Evolutionary conservation across 2,329 filamentous ascomycete species (phyloP).

Genomic region (Hirsutella thompsonii): DNA sequence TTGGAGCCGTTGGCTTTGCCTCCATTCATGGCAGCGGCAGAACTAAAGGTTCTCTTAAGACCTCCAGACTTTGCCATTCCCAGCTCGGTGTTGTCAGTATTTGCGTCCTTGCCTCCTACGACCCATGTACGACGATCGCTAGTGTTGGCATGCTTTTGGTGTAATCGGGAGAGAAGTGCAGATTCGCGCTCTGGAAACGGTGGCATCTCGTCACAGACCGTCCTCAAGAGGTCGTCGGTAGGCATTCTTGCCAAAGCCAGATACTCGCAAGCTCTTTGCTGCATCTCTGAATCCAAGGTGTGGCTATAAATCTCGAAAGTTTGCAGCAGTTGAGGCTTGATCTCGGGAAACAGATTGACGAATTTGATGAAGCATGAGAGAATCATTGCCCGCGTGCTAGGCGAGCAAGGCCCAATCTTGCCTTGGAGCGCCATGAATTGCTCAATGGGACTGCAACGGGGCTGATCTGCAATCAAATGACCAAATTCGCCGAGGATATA

Average conservation of each 20-base stretch:
- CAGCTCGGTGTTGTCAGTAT: slow-evolving; percentile 67
- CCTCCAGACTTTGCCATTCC: slow-evolving; percentile 68
- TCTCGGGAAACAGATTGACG: slow-evolving; percentile 95
- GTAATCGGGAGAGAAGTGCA: slow-evolving; percentile 77
- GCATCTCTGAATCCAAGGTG: slow-evolving; percentile 85
- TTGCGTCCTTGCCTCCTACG: slow-evolving; percentile 92
- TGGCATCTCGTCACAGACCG: slow-evolving; percentile 97
- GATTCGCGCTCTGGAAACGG: slow-evolving; percentile 93
- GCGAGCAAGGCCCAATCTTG: slow-evolving; percentile 81
- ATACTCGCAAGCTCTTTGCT: slow-evolving; percentile 95
- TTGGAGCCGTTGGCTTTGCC: slow-evolving; percentile 34
- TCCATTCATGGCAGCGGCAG: slow-evolving; percentile 33
- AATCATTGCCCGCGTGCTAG: slow-evolving; percentile 84
- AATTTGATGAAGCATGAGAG: slow-evolving; percentile 95
- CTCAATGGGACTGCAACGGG: slow-evolving; percentile 89
- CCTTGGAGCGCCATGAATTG: slow-evolving; percentile 86
- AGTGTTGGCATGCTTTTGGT: slow-evolving; percentile 86
- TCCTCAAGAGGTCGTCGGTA: slow-evolving; percentile 82
- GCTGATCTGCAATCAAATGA: slow-evolving; percentile 85
- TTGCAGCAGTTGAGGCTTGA: slow-evolving; percentile 85
- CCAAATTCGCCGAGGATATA: slow-evolving; percentile 96
- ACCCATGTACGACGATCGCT: slow-evolving; percentile 97
- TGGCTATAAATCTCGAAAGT: slow-evolving; percentile 90
- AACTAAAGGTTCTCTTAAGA: slow-evolving; percentile 76
- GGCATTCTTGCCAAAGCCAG: slow-evolving; percentile 72